A percentile compares a stretch with the other conserved stretches of the same genome.
phyloP scores from a whole-genome alignment of 345 rosid species.

The Brassica cretica region DNA sequence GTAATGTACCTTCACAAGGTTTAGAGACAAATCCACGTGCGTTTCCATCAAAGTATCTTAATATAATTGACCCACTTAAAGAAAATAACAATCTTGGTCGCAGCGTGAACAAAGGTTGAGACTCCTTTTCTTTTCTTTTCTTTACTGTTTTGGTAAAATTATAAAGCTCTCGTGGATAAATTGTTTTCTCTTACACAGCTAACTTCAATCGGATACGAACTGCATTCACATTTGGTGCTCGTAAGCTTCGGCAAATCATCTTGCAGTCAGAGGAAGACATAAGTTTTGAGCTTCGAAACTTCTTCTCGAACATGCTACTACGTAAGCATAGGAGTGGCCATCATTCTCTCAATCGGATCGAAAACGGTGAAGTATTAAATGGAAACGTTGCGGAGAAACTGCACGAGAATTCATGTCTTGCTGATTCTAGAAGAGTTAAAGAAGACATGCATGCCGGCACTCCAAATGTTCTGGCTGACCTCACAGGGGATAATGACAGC shows the following conservation, averaged over 20 bases:
- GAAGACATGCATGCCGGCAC: slow-evolving; percentile 42
- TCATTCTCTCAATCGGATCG: slow-evolving; percentile 48
- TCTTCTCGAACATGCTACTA: slow-evolving; percentile 71
- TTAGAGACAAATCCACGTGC: slow-evolving; percentile 54
- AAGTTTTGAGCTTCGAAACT: slow-evolving; percentile 58
- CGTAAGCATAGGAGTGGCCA: slow-evolving; percentile 74
- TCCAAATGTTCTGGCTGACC: slow-evolving; percentile 55
- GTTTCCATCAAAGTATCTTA: slow-evolving; percentile 73
- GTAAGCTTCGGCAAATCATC: slow-evolving; percentile 70
- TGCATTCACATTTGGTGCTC: slow-evolving; percentile 89
- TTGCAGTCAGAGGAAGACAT: slow-evolving; percentile 56
- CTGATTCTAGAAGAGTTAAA: no score
- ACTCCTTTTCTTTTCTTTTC: slow-evolving; percentile 18
- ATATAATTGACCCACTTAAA: slow-evolving; percentile 82
- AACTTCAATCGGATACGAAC: slow-evolving; percentile 81
- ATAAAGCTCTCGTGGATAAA: neutral
- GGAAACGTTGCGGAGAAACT: slow-evolving; percentile 44
- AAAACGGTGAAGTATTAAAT: slow-evolving; percentile 48
- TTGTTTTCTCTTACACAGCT: slow-evolving; percentile 45
- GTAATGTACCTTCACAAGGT: slow-evolving; percentile 57
- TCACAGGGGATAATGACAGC: slow-evolving; percentile 60
- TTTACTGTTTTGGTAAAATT: neutral
- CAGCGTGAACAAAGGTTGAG: slow-evolving; percentile 92
- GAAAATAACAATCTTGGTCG: slow-evolving; percentile 92
- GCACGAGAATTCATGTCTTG: slow-evolving; percentile 13